Evolutionary conservation across 1,284 basidiomycete genomes (phyloP), one percentile per base, ranked within the genome.

Genomic region (Cystobasidiaceae sp.): DNA sequence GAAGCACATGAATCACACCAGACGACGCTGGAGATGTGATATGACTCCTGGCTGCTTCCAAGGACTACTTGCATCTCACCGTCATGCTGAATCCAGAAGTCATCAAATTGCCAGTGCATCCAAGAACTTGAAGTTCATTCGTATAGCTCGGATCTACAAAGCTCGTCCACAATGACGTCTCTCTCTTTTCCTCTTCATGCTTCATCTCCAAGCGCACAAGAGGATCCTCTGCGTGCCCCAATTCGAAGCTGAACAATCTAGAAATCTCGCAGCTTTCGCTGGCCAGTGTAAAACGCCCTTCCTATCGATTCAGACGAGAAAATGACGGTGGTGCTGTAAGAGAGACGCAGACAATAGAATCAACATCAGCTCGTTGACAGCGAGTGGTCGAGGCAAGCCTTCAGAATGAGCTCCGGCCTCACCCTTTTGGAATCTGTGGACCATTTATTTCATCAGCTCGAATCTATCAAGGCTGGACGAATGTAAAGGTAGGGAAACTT

Each of bases 251-350:
- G 37, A 39, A 39, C 46, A 8, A 5, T 34, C 46, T 27, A 68
- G 51, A 65, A 65, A 45, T 68, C 57, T 1, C 63, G 44, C 9
- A 62, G 46, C 3, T 49, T 55, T 5, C 67, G 56, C 43, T 68
- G 67, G 30, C 67, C 63, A n/a, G 51, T 51, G 32, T 68, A 68
- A 28, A 67, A 66, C 4, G 59, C 62, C 54, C 59, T 62, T 11
- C 62, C 70, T 3, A 11, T 44, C 6, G 30, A 50, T 8, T 67
- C 61, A 3, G 67, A 67, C 11, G 56, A 50, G 60, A 71, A 71
- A 32, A 61, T 66, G 32, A 69, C 67, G 17, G 60, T 61, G 0
- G 64, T 68, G 6, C 65, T 66, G 62, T 60, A 54, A 32, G 49
- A 45, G 17, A 15, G n/a, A 30, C 55, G 21, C n/a, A n/a, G n/a